Evolutionary conservation across 108 stramenopile genomes (phyloP), one percentile per base, ranked within the genome.

Genomic region (Cyclotella distinguenda): DNA sequence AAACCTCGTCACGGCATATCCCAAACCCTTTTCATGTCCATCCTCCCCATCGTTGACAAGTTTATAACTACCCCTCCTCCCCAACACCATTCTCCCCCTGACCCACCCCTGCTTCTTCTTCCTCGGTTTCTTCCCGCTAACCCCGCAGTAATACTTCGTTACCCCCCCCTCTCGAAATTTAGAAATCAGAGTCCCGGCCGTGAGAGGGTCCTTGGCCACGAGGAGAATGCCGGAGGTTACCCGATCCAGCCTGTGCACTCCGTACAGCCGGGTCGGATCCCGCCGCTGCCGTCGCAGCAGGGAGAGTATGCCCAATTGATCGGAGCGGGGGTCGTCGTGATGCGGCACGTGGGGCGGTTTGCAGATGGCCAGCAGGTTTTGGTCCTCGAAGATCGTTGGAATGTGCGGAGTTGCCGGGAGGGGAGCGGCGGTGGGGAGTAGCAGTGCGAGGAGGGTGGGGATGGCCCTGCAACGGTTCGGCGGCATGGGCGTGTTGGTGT

Each of bases 81-180:
- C 78, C 59, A 71, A 74, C 5, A 57, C 70, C 91, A 93, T 89
- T 7, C 52, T 47, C 18, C 91, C 87, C 28, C 69, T 80, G 18
- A 93, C 82, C 84, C 81, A 86, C 1, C 91, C 91, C 56, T 93
- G 91, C 56, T 89, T 93, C 73, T 80, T 86, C 49, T 78, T 76
- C 55, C 45, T 66, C 0, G 87, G 81, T 51, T 82, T 85, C 40
- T 83, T 82, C 10, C 62, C 64, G n/a, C 86, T 87, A 30, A 92
- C n/a, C 0, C 83, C 90, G 28, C 80, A 42, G 51, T 90, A 90
- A 39, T 82, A 71, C 34, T 90, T 90, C 5, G 28, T 22, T 3
- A 82, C 60, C 25, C 76, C 32, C 15, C 58, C 60, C 3, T 18
- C 21, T 53, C 46, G 63, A 60, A 89, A 89, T 51, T 68, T 60